Percentiles rank a stretch among this genome's conserved stretches.
These are phyloP conservation scores for Lichtheimia ornata DNA, from an alignment of 371 early-diverging fungal genomes.

Conservation along the genomic window DNA sequence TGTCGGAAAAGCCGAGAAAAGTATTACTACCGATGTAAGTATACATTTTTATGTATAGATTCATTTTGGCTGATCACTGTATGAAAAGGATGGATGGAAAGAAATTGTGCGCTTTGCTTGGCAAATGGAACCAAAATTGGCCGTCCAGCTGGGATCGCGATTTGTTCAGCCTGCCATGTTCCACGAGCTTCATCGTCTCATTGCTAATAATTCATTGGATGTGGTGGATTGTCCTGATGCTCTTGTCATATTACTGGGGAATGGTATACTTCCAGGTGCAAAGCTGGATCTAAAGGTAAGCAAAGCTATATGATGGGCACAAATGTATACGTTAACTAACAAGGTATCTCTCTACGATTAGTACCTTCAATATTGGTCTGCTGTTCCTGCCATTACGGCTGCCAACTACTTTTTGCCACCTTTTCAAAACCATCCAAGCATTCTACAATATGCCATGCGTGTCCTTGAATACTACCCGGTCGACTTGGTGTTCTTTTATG, in stretches of 20 bases:
- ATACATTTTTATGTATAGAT: not conserved
- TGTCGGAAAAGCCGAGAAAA: constrained; percentile 45
- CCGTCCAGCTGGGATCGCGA: constrained; percentile 75
- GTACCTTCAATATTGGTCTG: constrained; percentile 88
- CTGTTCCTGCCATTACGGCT: constrained; percentile 91
- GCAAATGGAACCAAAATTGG: constrained; percentile 76
- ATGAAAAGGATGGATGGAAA: constrained; percentile 67
- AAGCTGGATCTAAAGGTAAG: constrained; percentile 43
- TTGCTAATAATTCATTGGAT: constrained; percentile 66
- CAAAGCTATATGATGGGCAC: not conserved
- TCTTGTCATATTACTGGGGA: constrained; percentile 66
- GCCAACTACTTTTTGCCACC: constrained; percentile 75
- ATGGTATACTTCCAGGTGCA: constrained; percentile 38
- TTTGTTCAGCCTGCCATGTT: constrained; percentile 70
- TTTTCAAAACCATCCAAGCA: constrained; percentile 76
- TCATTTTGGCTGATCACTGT: not conserved
- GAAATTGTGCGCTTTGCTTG: constrained; percentile 79
- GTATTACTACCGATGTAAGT: constrained; percentile 47
- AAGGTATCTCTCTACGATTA: constrained; percentile 24
- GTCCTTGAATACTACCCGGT: constrained; percentile 88
- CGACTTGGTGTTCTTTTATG: constrained; percentile 95
- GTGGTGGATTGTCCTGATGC: constrained; percentile 81
- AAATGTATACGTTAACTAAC: too few species aligned
- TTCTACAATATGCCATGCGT: constrained; percentile 93
- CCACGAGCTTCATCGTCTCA: constrained; percentile 67